A percentile compares a stretch with the other conserved stretches of the same genome.
phyloP scores from a whole-genome alignment of 2,329 filamentous ascomycete species.

The Parafenestella ontariensis region DNA sequence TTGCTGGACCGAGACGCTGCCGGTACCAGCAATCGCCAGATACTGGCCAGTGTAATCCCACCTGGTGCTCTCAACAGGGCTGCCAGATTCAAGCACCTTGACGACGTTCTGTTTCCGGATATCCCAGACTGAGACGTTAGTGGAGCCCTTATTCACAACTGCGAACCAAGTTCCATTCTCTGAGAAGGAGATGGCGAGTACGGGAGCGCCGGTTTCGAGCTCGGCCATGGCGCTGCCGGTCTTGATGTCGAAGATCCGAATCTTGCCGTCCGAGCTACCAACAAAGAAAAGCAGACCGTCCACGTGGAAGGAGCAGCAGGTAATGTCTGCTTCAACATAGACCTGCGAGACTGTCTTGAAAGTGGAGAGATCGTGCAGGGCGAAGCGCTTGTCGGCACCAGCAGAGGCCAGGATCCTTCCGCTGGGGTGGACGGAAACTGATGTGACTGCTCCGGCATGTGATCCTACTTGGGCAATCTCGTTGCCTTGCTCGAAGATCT shows the following conservation, averaged over 20 bases:
- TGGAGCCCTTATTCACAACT: conserved; percentile 77
- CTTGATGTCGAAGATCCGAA: conserved; percentile 89
- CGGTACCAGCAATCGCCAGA: conserved; percentile 79
- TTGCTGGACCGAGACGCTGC: conserved; percentile 85
- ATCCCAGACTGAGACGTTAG: conserved; percentile 85
- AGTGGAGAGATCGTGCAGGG: conserved; percentile 80
- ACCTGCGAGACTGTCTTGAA: conserved; percentile 77
- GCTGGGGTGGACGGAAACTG: conserved; percentile 80
- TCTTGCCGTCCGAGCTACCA: conserved; percentile 78
- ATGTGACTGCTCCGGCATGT: conserved; percentile 82
- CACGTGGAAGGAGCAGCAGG: conserved; percentile 86
- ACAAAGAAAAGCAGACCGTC: conserved; percentile 94
- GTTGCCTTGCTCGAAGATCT: conserved; percentile 75
- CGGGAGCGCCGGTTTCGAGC: conserved; percentile 70
- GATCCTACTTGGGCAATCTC: conserved; percentile 75
- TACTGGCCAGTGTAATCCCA: conserved; percentile 98
- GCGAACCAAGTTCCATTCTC: conserved; percentile 98
- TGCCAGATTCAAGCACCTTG: conserved; percentile 87
- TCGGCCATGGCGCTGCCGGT: conserved; percentile 77
- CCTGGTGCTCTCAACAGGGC: conserved; percentile 73
- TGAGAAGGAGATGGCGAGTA: conserved; percentile 83
- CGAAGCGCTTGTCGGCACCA: conserved; percentile 89
- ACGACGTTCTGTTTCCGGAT: conserved; percentile 82
- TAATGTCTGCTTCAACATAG: conserved; percentile 79
- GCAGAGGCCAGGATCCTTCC: conserved; percentile 85